phyloP scores from a whole-genome alignment of 1,139 yeast genomes.

The Meyerozyma athensensis region DNA sequence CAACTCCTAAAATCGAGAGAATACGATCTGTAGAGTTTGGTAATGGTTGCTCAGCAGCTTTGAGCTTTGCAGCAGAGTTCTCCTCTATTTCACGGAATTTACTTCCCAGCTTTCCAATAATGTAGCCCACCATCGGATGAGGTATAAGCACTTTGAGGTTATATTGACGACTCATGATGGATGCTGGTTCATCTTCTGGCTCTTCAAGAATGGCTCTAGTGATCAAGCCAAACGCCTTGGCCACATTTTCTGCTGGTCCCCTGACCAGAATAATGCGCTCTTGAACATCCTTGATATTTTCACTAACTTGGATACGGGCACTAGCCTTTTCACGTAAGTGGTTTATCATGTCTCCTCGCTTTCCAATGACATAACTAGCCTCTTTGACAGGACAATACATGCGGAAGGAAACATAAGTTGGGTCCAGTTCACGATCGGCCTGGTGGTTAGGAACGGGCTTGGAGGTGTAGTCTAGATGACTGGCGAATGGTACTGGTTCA shows the following conservation, averaged over 20 bases:
- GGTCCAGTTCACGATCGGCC: conserved; percentile 42
- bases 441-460: conserved; percentile 14
- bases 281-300: conserved; percentile 65
- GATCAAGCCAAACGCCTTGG: conserved; percentile 76
- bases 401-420: conserved; percentile 61
- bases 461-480: conserved; percentile 10
- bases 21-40: conserved; percentile 81
- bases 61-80: conserved; percentile 71
- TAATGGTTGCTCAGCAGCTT: conserved; percentile 71
- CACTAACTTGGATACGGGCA: conserved; percentile 73
- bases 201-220: conserved; percentile 65
- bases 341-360: conserved; percentile 68
- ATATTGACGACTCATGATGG: conserved; percentile 49
- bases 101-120: conserved; percentile 77
- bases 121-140: conserved; percentile 74
- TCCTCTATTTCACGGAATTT: conserved; percentile 81
- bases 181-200: conserved; percentile 61
- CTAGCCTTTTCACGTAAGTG: conserved; percentile 62
- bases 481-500: conserved; percentile 5
- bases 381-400: conserved; percentile 77
- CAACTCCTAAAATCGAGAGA: conserved; percentile 70
- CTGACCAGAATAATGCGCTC: conserved; percentile 74
- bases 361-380: conserved; percentile 73
- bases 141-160: conserved; percentile 67
- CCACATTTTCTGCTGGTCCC: conserved; percentile 77